A percentile compares a stretch with the other conserved stretches of the same genome.
These are phyloP conservation scores for Metschnikowia vanudenii DNA, from an alignment of 805 yeast genomes.

Conservation along the genomic window DNA sequence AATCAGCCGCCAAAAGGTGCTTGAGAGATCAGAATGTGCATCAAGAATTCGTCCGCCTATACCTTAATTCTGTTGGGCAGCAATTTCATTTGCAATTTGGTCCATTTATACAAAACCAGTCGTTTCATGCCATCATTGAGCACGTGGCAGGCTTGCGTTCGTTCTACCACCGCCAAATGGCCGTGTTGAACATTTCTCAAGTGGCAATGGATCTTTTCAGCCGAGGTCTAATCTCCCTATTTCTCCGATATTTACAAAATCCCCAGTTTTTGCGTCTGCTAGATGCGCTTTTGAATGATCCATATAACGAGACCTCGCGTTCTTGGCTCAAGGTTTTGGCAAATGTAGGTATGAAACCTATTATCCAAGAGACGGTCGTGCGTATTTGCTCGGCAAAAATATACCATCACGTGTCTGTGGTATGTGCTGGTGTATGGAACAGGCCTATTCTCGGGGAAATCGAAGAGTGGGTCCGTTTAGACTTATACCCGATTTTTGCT, in stretches of 20 bases:
- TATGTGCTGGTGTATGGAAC: conserved; percentile 40
- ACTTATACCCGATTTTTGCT: conserved; percentile 38
- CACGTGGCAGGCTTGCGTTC: conserved; percentile 21
- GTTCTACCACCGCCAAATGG: conserved; percentile 26
- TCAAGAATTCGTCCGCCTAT: conserved; percentile 32
- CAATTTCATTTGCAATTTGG: conserved; percentile 20
- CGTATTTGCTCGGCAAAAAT: conserved; percentile 39
- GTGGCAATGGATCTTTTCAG: conserved; percentile 24
- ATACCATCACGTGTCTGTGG: conserved; percentile 25
- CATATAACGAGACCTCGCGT: conserved; percentile 5
- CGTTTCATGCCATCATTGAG: conserved; percentile 5
- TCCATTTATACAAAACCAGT: conserved; percentile 1
- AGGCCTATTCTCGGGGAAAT: conserved; percentile 33
- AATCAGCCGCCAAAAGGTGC: conserved; percentile 37
- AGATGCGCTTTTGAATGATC: neutral
- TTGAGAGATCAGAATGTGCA: conserved; percentile 34
- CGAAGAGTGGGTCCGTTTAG: conserved; percentile 36
- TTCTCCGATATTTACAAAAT: conserved; percentile 20
- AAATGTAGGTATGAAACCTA: conserved; percentile 15
- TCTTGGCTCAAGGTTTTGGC: conserved; percentile 10
- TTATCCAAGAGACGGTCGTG: conserved; percentile 28
- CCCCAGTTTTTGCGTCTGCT: conserved; percentile 11
- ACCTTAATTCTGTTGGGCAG: conserved; percentile 30
- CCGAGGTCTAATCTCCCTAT: conserved; percentile 31
- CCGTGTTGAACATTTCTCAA: conserved; percentile 24